phyloP scores from a whole-genome alignment of 148 eudicot species.

The Oxyria digyna region DNA sequence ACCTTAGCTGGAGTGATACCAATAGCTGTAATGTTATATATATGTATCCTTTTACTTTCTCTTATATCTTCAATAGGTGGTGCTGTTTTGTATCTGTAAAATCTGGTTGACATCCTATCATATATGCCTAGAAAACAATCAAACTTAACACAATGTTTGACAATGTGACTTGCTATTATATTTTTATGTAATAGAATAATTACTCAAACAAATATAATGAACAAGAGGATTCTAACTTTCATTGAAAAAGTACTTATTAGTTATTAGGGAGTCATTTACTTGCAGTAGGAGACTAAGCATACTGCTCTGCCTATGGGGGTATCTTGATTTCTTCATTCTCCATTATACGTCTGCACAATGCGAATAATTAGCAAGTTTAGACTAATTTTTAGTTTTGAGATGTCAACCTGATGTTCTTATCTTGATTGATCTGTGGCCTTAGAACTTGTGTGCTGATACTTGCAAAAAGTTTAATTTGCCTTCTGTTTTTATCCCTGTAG shows the following conservation, averaged over 20 bases:
- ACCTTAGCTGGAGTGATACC: background rate
- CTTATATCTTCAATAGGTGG: background rate
- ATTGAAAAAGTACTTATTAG: background rate
- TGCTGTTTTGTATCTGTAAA: background rate
- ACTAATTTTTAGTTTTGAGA: background rate
- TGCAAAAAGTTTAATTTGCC: background rate
- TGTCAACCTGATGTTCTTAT: background rate
- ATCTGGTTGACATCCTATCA: background rate
- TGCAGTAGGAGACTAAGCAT: slow-evolving; percentile 5
- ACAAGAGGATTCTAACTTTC: background rate
- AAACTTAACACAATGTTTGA: background rate
- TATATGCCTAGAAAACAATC: background rate
- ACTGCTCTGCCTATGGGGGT: slow-evolving; percentile 1
- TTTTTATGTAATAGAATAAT: background rate
- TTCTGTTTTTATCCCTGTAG: slow-evolving; percentile 21
- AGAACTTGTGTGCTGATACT: background rate
- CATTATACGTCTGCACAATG: background rate
- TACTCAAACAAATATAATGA: background rate
- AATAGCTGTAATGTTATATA: background rate
- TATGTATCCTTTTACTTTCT: background rate
- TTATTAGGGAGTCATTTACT: background rate
- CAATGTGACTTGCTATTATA: background rate
- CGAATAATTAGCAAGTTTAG: background rate
- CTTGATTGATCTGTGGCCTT: background rate
- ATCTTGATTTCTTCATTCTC: background rate